A percentile compares a stretch with the other conserved stretches of the same genome.
Conservation (phyloP, 129 eudicot species). For the Escallonia rubra region DNA sequence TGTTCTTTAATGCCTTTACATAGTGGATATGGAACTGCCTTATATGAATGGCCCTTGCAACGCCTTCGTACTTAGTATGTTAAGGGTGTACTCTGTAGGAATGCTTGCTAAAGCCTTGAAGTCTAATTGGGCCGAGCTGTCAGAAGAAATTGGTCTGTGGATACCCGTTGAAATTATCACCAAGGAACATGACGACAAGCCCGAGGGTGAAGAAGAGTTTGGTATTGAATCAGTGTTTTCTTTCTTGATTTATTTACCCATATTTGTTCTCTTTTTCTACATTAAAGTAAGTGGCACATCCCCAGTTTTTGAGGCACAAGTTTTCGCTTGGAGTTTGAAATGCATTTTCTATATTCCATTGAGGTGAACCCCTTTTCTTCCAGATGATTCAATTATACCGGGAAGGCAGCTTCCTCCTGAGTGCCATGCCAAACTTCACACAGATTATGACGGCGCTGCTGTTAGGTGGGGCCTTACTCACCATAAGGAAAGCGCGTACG, state of each 20-base stretch:
- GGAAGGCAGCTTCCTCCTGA: slow-evolving; percentile 79
- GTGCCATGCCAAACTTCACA: slow-evolving; percentile 76
- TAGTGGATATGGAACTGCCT: background rate
- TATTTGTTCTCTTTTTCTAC: background rate
- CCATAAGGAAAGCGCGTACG: slow-evolving; percentile 85
- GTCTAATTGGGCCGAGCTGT: slow-evolving; percentile 54
- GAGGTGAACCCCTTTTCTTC: slow-evolving; percentile 1
- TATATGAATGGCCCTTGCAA: background rate
- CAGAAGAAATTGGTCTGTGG: slow-evolving; percentile 80
- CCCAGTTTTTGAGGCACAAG: background rate
- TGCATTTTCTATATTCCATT: background rate
- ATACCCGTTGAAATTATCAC: slow-evolving; percentile 54
- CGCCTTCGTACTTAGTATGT: slow-evolving; percentile 6
- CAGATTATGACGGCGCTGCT: slow-evolving; percentile 88
- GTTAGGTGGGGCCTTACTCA: slow-evolving; percentile 96
- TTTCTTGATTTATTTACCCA: background rate
- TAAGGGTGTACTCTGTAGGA: slow-evolving; percentile 27
- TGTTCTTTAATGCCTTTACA: background rate
- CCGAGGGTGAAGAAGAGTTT: slow-evolving; percentile 70
- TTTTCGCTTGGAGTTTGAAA: background rate
- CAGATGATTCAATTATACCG: slow-evolving; percentile 53
- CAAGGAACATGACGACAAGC: slow-evolving; percentile 86
- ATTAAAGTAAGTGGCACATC: too few species aligned
- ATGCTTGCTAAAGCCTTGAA: slow-evolving; percentile 56
- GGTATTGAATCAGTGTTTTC: slow-evolving; percentile 40